Percentiles rank a stretch among this genome's conserved stretches.
These are phyloP conservation scores for Xylaria scruposa DNA, from an alignment of 495 filamentous ascomycete genomes.

Conservation along the genomic window DNA sequence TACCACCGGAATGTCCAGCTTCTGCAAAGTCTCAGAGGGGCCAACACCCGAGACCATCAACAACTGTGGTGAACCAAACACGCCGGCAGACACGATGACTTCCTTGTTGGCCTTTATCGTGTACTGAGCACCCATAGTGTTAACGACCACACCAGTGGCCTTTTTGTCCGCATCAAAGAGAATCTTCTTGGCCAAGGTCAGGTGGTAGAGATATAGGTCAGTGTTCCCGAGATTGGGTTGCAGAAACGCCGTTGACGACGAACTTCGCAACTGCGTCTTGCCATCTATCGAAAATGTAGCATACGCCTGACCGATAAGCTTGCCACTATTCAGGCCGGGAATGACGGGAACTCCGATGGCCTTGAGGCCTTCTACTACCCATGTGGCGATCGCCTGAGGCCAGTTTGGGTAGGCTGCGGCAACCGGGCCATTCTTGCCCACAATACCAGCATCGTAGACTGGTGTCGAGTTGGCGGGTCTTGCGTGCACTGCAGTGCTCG, in stretches of 20 bases:
- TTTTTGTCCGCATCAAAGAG: slow-evolving; percentile 37
- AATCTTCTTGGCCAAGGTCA: slow-evolving; percentile 46
- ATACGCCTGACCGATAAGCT: slow-evolving; percentile 41
- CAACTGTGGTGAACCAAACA: slow-evolving; percentile 54
- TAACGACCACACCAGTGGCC: slow-evolving; percentile 48
- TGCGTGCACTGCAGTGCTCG: slow-evolving; percentile 17
- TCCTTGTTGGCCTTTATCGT: slow-evolving; percentile 49
- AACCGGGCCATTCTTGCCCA: slow-evolving; percentile 31
- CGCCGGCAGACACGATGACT: slow-evolving; percentile 55
- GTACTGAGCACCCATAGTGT: slow-evolving; percentile 40
- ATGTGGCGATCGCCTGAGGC: slow-evolving; percentile 40
- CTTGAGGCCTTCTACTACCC: slow-evolving; percentile 43
- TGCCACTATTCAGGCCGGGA: slow-evolving; percentile 44
- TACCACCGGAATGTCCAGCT: slow-evolving; percentile 48
- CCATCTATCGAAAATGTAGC: slow-evolving; percentile 38
- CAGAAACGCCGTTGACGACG: slow-evolving; percentile 37
- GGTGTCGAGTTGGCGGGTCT: slow-evolving; percentile 35
- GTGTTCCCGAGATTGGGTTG: slow-evolving; percentile 32
- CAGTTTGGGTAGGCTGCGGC: slow-evolving; percentile 33
- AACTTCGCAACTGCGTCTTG: slow-evolving; percentile 34
- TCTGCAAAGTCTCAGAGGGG: slow-evolving; percentile 36
- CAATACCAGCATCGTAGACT: slow-evolving; percentile 34
- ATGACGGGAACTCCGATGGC: slow-evolving; percentile 43
- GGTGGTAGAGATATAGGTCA: slow-evolving; percentile 40
- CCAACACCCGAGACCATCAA: slow-evolving; percentile 54